Evolutionary conservation across 139 green algal genomes (phyloP).

Genomic region (Coelastrella sp.): DNA sequence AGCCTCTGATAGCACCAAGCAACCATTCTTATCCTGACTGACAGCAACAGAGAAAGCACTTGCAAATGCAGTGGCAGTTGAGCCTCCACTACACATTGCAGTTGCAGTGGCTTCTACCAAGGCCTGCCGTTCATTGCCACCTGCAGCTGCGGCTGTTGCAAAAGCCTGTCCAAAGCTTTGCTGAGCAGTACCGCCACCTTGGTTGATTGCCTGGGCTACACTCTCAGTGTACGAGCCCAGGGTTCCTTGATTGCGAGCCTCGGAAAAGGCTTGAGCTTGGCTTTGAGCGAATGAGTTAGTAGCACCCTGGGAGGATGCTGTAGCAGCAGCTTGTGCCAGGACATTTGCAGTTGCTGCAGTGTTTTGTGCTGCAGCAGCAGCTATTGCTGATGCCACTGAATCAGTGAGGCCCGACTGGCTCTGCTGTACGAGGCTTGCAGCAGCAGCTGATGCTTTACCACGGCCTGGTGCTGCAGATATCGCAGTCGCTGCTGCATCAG

Average conservation of each 20-base stretch:
- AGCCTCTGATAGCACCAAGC: constrained; percentile 26
- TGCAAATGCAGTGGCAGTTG: constrained; percentile 9
- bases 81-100: constrained; percentile 15
- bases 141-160: neutral
- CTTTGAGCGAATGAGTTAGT: neutral
- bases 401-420: neutral
- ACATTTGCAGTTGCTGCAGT: constrained; percentile 10
- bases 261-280: neutral
- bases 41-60: neutral
- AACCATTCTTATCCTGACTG: neutral
- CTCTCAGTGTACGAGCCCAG: neutral
- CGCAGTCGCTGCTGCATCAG: constrained; percentile 7
- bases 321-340: constrained; percentile 9
- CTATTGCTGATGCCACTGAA: neutral
- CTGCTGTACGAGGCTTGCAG: neutral
- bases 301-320: neutral
- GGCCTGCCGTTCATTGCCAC: neutral
- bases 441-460: neutral
- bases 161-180: constrained; percentile 13
- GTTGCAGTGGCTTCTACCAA: constrained; percentile 13
- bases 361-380: neutral
- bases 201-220: neutral
- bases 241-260: neutral
- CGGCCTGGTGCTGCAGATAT: neutral
- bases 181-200: neutral